Percentiles rank a stretch among this genome's conserved stretches.
Conservation (phyloP, 768 basidiomycete genomes). For the Russula dissimulans region DNA sequence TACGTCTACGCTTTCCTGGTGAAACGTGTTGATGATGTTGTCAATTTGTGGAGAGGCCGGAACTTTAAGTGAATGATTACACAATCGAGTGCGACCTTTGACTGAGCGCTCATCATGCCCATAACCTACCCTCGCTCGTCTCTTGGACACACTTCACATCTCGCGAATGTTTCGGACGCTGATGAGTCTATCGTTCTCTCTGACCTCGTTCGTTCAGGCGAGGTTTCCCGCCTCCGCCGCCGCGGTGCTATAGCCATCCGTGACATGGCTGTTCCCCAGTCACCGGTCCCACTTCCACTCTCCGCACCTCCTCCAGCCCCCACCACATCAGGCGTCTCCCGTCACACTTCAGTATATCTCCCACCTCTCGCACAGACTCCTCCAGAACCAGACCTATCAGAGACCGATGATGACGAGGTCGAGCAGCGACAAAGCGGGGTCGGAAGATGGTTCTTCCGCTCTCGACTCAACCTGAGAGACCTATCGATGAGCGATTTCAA, state of each 20-base stretch:
- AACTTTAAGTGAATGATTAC: background rate
- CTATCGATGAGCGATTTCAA: background rate
- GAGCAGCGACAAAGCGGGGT: slow-evolving; percentile 8
- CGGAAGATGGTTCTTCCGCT: slow-evolving; percentile 9
- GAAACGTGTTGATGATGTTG: background rate
- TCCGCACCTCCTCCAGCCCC: slow-evolving; percentile 1
- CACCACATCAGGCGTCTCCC: background rate
- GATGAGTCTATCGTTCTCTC: slow-evolving; percentile 67
- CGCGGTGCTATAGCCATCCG: slow-evolving; percentile 58
- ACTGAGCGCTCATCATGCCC: slow-evolving; percentile 13
- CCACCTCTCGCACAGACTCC: background rate
- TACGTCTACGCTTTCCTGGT: too few relatives aligned
- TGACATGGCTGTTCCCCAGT: slow-evolving; percentile 21
- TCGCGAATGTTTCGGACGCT: slow-evolving; percentile 32
- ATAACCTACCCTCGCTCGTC: slow-evolving; percentile 15
- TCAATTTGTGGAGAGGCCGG: background rate
- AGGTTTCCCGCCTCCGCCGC: slow-evolving; percentile 63
- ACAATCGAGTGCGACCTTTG: background rate
- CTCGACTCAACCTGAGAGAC: slow-evolving; percentile 8
- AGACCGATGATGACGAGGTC: slow-evolving; percentile 10
- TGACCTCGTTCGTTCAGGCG: slow-evolving; percentile 64
- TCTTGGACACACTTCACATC: background rate
- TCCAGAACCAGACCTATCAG: slow-evolving; percentile 9
- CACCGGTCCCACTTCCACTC: slow-evolving; percentile 2
- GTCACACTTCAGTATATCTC: background rate